Evolutionary conservation across 345 rosid genomes (phyloP).

Genomic region (Camelina laxa): DNA sequence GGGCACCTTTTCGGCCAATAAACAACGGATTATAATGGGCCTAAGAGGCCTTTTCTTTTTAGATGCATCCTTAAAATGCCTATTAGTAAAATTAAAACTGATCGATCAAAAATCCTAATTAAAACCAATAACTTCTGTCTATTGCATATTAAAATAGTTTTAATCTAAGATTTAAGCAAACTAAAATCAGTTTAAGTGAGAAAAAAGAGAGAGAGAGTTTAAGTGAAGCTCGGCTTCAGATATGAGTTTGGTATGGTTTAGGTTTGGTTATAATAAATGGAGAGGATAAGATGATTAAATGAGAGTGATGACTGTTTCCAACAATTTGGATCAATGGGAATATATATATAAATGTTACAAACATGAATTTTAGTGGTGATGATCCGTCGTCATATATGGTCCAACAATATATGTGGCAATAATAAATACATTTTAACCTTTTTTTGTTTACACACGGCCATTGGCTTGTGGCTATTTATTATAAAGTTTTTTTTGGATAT

Average conservation of each 20-base stretch:
- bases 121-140: background rate
- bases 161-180: too few species aligned
- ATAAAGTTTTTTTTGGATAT: conserved; percentile 15
- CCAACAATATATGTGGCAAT: conserved; percentile 30
- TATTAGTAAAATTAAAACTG: background rate
- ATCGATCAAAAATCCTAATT: background rate
- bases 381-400: conserved; percentile 24
- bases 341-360: background rate
- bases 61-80: background rate
- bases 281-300: background rate
- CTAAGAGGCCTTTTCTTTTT: background rate
- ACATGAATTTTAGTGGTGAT: conserved; percentile 11
- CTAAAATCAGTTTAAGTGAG: too few species aligned
- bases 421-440: background rate
- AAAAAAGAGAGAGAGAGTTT: too few species aligned
- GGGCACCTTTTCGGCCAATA: background rate
- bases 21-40: background rate
- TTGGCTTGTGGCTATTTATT: conserved; percentile 19
- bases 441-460: conserved; percentile 7
- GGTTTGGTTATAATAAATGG: background rate
- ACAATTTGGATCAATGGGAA: background rate
- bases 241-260: background rate
- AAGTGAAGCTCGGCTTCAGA: background rate
- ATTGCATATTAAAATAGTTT: too few species aligned
- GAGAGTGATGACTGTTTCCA: background rate